Evolutionary conservation across 2,329 filamentous ascomycete species (phyloP), one percentile per base, ranked within the genome.

Genomic region (Botrytis fragariae): DNA sequence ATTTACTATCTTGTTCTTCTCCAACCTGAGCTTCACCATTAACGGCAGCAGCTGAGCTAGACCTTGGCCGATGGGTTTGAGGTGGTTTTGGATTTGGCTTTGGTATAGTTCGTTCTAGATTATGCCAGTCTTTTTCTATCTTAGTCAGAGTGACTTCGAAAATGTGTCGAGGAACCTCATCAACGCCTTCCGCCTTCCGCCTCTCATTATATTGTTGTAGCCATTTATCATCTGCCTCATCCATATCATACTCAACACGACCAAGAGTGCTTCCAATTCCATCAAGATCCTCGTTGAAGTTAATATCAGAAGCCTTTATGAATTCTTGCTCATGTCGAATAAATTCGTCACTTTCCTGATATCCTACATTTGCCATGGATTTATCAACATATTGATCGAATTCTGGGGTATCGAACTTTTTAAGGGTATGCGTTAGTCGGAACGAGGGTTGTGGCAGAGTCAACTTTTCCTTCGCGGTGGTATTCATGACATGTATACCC

Each of bases 101-200:
- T 0, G 96, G 96, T 80, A 99, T 98, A 74, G 94, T 89, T 84
- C 97, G 98, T 82, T 99, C 96, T 12, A 99, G 85, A 9, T 93
- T 93, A 82, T 98, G 94, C 93, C 96, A 99, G 82, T 98, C 95
- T 83, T 98, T 98, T 82, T 99, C 96, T 74, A 99, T 98, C 82
- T 98, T 98, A 16, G 96, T 99, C 84, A 99, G 97, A 25, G 95
- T 97, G 75, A 98, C 97, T 82, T 99, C 96, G 79, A 99, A 98
- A 69, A 98, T 90, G 75, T 97, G 95, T 32, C 95, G 93, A 67
- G 95, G 97, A 79, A 99, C 96, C 3, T 90, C 87, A 77, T 97
- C 93, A 35, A 93, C 89, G 63, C 91, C 90, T 77, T 92, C 89
- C 37, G 88, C 87, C 80, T 91, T 93, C 73, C 96, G 90, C 78